Evolutionary conservation across 768 basidiomycete genomes (phyloP).

Genomic region (Panaeolus cyanescens): DNA sequence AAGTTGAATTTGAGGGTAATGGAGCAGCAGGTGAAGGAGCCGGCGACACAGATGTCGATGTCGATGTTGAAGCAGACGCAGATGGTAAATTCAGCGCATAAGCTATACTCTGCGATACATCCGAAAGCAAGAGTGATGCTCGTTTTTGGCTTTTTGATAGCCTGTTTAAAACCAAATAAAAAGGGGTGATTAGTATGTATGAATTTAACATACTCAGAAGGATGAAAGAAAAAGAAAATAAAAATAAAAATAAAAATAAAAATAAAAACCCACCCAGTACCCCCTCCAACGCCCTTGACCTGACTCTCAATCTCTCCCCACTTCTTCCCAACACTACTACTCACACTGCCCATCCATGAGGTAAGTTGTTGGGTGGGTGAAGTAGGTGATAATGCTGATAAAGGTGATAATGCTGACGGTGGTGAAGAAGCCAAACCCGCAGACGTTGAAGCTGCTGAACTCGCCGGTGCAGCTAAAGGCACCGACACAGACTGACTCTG

Average conservation of each 20-base stretch:
- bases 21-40: neutral
- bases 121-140: conserved; percentile 64
- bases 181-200: neutral
- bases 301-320: conserved; percentile 47
- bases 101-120: conserved; percentile 34
- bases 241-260: conserved; percentile 3
- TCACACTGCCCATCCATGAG: conserved; percentile 48
- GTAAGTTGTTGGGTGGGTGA: conserved; percentile 25
- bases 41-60: too few species aligned
- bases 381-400: conserved; percentile 14
- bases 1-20: neutral
- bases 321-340: conserved; percentile 53
- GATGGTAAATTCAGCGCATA: neutral
- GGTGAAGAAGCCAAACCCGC: neutral
- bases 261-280: conserved; percentile 50
- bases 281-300: conserved; percentile 29
- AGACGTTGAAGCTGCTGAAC: too few species aligned
- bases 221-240: neutral
- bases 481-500: neutral
- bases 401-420: neutral
- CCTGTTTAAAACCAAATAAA: conserved; percentile 31
- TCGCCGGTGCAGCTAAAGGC: too few species aligned
- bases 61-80: too few species aligned
- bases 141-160: conserved; percentile 70
- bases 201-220: neutral